A percentile compares a stretch with the other conserved stretches of the same genome.
phyloP scores from a whole-genome alignment of 148 eudicot species.

The Euryodendron excelsum region DNA sequence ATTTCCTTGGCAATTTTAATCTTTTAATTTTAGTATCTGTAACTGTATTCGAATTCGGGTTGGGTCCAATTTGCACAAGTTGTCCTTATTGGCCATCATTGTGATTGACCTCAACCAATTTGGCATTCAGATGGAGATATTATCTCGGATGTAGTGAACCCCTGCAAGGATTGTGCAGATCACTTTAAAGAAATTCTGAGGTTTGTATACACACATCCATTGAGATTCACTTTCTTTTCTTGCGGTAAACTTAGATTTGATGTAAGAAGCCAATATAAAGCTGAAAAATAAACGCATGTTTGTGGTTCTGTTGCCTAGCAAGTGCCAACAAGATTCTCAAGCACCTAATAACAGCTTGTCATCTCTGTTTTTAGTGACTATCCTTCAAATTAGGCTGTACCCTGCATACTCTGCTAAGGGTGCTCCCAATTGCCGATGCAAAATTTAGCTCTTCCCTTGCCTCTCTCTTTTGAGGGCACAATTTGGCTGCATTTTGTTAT shows the following conservation, averaged over 20 bases:
- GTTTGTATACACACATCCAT: conserved; percentile 21
- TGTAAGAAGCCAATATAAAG: not conserved
- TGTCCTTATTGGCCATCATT: not conserved
- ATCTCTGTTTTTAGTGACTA: not conserved
- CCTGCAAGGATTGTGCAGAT: conserved; percentile 8
- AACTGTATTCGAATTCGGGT: not conserved
- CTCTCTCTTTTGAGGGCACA: not conserved
- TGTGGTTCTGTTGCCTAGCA: not conserved
- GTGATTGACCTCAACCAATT: not conserved
- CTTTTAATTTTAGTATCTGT: conserved; percentile 29
- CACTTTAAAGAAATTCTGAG: conserved; percentile 60
- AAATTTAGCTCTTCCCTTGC: not conserved
- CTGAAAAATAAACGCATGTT: not conserved
- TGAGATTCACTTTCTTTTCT: not conserved
- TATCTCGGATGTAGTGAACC: not conserved
- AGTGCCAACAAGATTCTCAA: not conserved
- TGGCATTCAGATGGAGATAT: not conserved
- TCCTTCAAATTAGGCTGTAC: not conserved
- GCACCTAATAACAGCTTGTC: not conserved
- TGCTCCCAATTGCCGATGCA: not conserved
- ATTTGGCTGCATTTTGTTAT: not conserved
- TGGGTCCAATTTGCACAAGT: not conserved
- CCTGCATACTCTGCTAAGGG: not conserved
- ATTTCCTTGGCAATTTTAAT: no score
- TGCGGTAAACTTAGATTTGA: not conserved